Conservation (phyloP, 257 asterid species). For the Rhazya stricta region DNA sequence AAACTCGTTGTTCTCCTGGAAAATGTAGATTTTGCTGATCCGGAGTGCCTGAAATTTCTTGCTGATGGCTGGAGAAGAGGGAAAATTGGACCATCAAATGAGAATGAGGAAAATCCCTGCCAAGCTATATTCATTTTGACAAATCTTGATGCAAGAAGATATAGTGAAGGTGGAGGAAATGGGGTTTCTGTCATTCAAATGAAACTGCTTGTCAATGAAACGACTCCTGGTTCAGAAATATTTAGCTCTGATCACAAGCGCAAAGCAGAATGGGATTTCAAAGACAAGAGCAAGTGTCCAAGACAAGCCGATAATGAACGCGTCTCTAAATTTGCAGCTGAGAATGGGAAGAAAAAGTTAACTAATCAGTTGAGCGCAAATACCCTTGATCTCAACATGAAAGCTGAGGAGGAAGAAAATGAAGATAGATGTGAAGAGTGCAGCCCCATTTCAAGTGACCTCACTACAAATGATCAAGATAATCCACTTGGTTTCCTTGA, state of each 20-base stretch:
- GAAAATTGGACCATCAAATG: conserved; percentile 13
- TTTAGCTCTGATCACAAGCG: conserved; percentile 42
- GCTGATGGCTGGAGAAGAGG: conserved; percentile 28
- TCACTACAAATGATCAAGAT: conserved; percentile 26
- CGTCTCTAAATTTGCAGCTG: conserved; percentile 22
- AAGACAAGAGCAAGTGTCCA: conserved; percentile 30
- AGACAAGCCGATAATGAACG: conserved; percentile 32
- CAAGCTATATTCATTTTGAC: conserved; percentile 43
- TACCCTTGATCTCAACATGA: conserved; percentile 63
- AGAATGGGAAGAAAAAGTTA: conserved; percentile 19
- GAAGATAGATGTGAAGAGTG: conserved; percentile 20
- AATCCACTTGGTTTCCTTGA: conserved; percentile 29
- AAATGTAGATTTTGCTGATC: conserved; percentile 49
- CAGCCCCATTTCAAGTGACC: conserved; percentile 41
- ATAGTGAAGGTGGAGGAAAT: conserved; percentile 2
- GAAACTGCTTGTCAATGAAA: conserved; percentile 36
- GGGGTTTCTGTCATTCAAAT: conserved; percentile 31
- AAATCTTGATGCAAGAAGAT: conserved; percentile 23
- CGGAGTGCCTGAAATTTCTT: conserved; percentile 42
- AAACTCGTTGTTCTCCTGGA: conserved; percentile 54
- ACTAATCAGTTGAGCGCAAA: conserved; percentile 30
- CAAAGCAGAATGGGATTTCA: conserved; percentile 42
- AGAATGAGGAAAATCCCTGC: conserved; percentile 15
- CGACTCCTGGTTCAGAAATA: conserved; percentile 11
- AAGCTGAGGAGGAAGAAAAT: conserved; percentile 41